phyloP scores from a whole-genome alignment of 2,329 filamentous ascomycete species.

The Fusarium aywerte region DNA sequence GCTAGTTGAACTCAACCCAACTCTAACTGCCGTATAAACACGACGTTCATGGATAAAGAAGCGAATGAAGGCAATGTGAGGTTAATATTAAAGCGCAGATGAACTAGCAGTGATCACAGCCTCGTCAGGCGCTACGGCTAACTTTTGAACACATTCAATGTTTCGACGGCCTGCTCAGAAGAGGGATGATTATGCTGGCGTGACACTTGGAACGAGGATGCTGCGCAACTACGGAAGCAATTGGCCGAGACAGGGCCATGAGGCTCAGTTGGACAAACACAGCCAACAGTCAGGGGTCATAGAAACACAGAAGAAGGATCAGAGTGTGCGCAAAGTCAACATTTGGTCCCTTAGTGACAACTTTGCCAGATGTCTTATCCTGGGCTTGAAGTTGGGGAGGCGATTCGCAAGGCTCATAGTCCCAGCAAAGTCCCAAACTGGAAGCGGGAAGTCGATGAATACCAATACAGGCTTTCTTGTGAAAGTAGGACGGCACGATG shows the following conservation, averaged over 20 bases:
- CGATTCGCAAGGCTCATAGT: constrained; percentile 11
- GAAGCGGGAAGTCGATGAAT: constrained; percentile 13
- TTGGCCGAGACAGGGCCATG: constrained; percentile 15
- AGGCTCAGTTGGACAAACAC: constrained; percentile 27
- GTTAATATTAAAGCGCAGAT: constrained; percentile 14
- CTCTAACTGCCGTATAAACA: neutral
- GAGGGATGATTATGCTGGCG: neutral
- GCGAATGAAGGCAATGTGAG: neutral
- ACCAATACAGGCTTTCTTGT: constrained; percentile 12
- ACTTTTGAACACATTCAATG: neutral
- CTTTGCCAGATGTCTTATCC: constrained; percentile 6
- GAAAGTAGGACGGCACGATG: constrained; percentile 22
- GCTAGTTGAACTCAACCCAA: constrained; percentile 23
- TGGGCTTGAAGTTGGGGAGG: neutral
- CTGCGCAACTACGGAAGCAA: constrained; percentile 21
- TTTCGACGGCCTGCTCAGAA: neutral
- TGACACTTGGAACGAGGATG: constrained; percentile 7
- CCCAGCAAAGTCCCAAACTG: neutral
- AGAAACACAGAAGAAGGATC: constrained; percentile 2
- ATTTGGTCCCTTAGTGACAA: constrained; percentile 26
- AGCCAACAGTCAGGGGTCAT: constrained; percentile 8
- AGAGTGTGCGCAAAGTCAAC: neutral
- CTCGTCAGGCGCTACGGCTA: neutral
- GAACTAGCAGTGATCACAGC: neutral
- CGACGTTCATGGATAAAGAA: neutral